phyloP scores from a whole-genome alignment of 1,139 yeast genomes.

The Sugiyamaella pinicola region DNA sequence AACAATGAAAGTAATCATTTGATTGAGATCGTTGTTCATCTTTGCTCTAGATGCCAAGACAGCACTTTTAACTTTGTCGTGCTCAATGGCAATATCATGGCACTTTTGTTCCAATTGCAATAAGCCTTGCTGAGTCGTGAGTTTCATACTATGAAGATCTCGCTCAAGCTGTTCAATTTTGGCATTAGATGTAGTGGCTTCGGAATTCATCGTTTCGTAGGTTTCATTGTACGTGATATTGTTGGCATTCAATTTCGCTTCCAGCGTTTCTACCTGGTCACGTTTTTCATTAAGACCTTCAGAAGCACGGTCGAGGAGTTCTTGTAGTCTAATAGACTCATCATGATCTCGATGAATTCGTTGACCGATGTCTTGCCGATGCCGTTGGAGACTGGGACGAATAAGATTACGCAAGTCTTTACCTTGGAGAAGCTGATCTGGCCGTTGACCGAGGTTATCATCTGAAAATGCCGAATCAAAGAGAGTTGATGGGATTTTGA shows the following conservation, averaged over 20 bases:
- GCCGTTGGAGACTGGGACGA: slow-evolving; percentile 47
- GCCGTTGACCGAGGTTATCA: slow-evolving; percentile 48
- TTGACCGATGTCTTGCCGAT: slow-evolving; percentile 53
- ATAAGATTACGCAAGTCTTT: slow-evolving; percentile 42
- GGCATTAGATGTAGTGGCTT: slow-evolving; percentile 56
- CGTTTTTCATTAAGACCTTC: slow-evolving; percentile 59
- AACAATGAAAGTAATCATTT: slow-evolving; percentile 60
- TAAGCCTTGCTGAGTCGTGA: slow-evolving; percentile 56
- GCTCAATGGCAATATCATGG: slow-evolving; percentile 57
- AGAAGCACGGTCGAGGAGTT: slow-evolving; percentile 56
- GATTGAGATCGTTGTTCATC: slow-evolving; percentile 57
- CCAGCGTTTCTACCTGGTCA: slow-evolving; percentile 61
- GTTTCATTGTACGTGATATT: slow-evolving; percentile 61
- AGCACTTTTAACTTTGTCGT: slow-evolving; percentile 54
- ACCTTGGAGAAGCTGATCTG: slow-evolving; percentile 44
- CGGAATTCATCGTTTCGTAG: slow-evolving; percentile 58
- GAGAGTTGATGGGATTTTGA: slow-evolving; percentile 35
- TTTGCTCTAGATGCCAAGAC: slow-evolving; percentile 52
- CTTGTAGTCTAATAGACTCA: slow-evolving; percentile 61
- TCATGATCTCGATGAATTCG: slow-evolving; percentile 60
- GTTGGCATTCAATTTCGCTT: slow-evolving; percentile 56
- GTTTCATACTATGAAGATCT: slow-evolving; percentile 58
- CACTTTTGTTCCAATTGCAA: slow-evolving; percentile 59
- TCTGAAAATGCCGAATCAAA: slow-evolving; percentile 40
- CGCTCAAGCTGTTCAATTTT: slow-evolving; percentile 69